Base-by-base conservation (phyloP, 257 asterid genomes). In the Parsonsia alboflavescens region DNA sequence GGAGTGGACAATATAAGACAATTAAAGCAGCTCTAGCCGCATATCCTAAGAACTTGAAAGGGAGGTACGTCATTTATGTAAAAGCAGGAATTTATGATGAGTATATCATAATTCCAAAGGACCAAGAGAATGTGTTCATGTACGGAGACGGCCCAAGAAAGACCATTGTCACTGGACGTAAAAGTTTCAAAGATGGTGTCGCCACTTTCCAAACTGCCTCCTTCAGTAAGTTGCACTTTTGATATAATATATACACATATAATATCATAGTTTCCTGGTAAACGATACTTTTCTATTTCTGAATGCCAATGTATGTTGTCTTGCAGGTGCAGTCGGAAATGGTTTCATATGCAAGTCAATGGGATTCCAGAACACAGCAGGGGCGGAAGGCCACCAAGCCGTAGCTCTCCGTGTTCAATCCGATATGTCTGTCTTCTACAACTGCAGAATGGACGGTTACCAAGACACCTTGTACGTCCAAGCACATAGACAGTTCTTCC, bases 141-240 rank as follows among this genome's bases (percentile, higher is more conserved):
- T 93, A 91, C 10, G 97, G 98, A n/a, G 98, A 93, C 24, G 97
- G 97, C 57, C 80, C 90, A 5, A 87, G 85, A 22, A 91, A 54
- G 70, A 85, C 96, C 7, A 79, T 93, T 4, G 73, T 93, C 15
- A 87, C 92, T 0, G 93, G 88, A 7, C 74, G 16, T 33, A 83
- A 68, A 76, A 86, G 86, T 70, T 73, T 76, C 24, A 65, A 78
- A 3, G 85, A 85, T 76, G 86, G 91, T 39, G 82, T 87, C 6
- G 83, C 89, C 1, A 87, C 89, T 19, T 85, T 79, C 65, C 44
- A 80, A 61, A 61, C 85, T 41, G 89, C 89, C 50, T 78, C 91
- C 26, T 87, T 87, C 68, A 86, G 89, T 85, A 81, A 71, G 85
- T 80, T 13, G 16, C 17, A n/a, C n/a, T 33, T 33, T 33, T 33